Evolutionary conservation across 345 rosid genomes (phyloP).

Genomic region (Xanthoceras sorbifolium): DNA sequence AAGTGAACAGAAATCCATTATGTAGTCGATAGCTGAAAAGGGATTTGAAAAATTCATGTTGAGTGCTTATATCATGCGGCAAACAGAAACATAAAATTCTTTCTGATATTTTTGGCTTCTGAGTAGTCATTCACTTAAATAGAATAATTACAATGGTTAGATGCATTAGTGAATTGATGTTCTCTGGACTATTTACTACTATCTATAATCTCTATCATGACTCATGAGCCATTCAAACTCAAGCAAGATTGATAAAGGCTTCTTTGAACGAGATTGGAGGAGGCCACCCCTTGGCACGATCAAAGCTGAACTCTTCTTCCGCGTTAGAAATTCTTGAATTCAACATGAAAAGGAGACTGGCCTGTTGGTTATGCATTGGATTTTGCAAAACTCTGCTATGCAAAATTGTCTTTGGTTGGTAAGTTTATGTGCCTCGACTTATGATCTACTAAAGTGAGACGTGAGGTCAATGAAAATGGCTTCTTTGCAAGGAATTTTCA

Average conservation of each 20-base stretch:
- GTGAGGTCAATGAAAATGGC: slow-evolving; percentile 34
- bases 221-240: no score
- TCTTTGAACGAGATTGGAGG: no score
- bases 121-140: neutral
- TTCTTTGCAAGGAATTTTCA: slow-evolving; percentile 42
- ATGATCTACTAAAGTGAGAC: slow-evolving; percentile 28
- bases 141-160: neutral
- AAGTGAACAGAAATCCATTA: neutral
- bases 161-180: no score
- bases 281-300: no score
- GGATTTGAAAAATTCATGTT: neutral
- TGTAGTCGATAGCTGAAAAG: neutral
- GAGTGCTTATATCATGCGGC: no score
- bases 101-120: neutral
- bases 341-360: no score
- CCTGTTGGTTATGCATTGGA: slow-evolving; percentile 2
- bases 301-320: no score
- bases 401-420: neutral
- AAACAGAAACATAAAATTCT: no score
- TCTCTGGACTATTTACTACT: no score
- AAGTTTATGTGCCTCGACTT: neutral
- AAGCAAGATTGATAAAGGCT: no score
- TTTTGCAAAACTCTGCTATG: neutral
- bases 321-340: no score
- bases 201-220: no score